Base-by-base conservation (phyloP, 306 rosid species). In the Morella rubra region DNA sequence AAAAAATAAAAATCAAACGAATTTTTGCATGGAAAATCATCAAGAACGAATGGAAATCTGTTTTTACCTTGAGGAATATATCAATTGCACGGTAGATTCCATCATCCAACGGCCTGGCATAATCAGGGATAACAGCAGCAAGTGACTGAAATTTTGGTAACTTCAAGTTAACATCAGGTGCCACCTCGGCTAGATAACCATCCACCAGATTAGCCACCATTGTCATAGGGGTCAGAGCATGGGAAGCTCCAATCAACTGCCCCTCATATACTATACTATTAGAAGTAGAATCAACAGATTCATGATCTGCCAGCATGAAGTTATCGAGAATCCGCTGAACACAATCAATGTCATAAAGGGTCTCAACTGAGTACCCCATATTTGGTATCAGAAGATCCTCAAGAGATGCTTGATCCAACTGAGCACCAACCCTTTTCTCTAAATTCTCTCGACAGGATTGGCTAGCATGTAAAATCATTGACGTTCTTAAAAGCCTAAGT, bases 21-120 rank as follows among this genome's bases (percentile, higher is more conserved):
- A 45, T 56, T 71, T 69, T 20, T 40, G 60, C 61, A 73, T 59
- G 69, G 45, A 58, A 76, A 69, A 53, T 41, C 42, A 44, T 53
- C 49, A 14, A 77, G 61, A 11, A 73, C 50, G 68, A 32, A 4
- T 65, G 13, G 1, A 71, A 42, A 42, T 59, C 47, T 22, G 0
- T 24, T 46, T 44, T 37, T 89, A 93, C 98, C 98, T 94, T 94
- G 75, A 94, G 94, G 85, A 81, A 94, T 75, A 89, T 80, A 82
- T 94, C 98, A 6, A 91, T 82, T 65, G 98, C 94, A 5, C 94
- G 91, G 81, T 94, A 94, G 75, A 94, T 81, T 44, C 94, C 97
- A 69, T 94, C 98, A 46, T 91, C 93, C 41, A 94, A 24, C 2
- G 89, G 88, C 78, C 98, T 87, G 4, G 91, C 97, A 76, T 77